Evolutionary conservation across 768 basidiomycete genomes (phyloP), one percentile per base, ranked within the genome.

Genomic region (Gloeostereum incarnatum): DNA sequence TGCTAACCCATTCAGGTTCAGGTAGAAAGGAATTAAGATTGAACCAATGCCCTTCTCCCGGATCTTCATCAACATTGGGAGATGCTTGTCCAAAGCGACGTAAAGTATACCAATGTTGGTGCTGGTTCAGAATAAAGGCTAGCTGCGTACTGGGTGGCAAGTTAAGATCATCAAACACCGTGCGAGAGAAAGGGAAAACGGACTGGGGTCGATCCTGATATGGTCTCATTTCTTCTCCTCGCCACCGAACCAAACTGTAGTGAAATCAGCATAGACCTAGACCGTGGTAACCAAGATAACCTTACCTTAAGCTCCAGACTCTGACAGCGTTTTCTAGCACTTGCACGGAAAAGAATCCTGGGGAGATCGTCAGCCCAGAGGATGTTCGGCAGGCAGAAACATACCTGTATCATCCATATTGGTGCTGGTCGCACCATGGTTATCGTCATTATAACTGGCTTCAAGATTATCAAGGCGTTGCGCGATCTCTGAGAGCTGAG

Each of bases 371-470:
- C 48, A 18, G 43, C 20, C 3, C 25, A 16, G 34, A 33, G 31
- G 16, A 4, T 33, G n/a, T 26, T n/a, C 25, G 5, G 0, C 10
- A 18, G n/a, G 23, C 6, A 31, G 9, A 21, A 16, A 39, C 50
- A 23, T 44, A 78, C 89, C 91, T 19, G 88, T 89, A 55, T 93
- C 91, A 48, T 96, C 91, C 84, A 92, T 88, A 52, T 96, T 96
- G 43, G 71, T 65, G 59, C 82, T 81, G 29, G 60, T 55, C 37
- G 50, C 49, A 20, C 59, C 63, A 23, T 56, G 48, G 53, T 65
- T 66, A 32, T 56, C 62, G 35, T 68, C 64, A 40, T 76, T 67
- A 45, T 78, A 81, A 39, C 65, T 64, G 40, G 63, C 62, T 52
- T 90, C 88, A 7, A 85, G 64, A 4, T 56, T 49, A 54, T 90